Base-by-base conservation (phyloP, 257 asterid genomes). In the Plantago elongata region DNA sequence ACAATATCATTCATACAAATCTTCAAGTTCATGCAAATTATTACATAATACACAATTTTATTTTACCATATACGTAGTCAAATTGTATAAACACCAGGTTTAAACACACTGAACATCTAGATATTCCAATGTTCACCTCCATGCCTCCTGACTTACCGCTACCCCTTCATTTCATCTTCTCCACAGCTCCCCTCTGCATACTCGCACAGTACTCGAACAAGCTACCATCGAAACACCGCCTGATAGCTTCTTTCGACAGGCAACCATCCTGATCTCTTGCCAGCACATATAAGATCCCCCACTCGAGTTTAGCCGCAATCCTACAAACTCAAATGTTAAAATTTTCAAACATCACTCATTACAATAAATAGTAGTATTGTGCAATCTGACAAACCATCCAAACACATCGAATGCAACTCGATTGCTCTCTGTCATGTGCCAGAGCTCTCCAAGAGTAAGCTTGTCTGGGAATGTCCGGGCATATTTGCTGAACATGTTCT, bases 151-250 rank as follows among this genome's bases (percentile, higher is more conserved):
- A 34, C 8, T 0, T 34, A 10, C n/a, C 9, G 0, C 12, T 3
- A 52, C 13, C 14, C n/a, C 9, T 13, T 74, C 70, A 72, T 65
- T 77, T 56, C 70, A 69, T 68, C 72, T 76, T 78, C 18, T 51
- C 71, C 54, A 72, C 79, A 0, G 70, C 83, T 9, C 73, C 85
- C 62, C 44, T 57, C 11, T 83, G 81, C 73, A 70, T 70, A 76
- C 71, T 86, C 1, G 96, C 93, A 13, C 92, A 88, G 67, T 91
- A 88, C 27, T 91, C 95, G 42, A 91, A 91, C 74, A 91, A 75
- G 40, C 95, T 91, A 29, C 98, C 98, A 13, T 91, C 96, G 3
- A 17, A 91, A 49, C 95, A 84, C 3, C 95, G 78, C 45, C 98
- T 72, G 6, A 88, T 81, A 0, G 98, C 96, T 73, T 91, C 96